phyloP scores from a whole-genome alignment of 768 basidiomycete genomes.

The Russula virescens region DNA sequence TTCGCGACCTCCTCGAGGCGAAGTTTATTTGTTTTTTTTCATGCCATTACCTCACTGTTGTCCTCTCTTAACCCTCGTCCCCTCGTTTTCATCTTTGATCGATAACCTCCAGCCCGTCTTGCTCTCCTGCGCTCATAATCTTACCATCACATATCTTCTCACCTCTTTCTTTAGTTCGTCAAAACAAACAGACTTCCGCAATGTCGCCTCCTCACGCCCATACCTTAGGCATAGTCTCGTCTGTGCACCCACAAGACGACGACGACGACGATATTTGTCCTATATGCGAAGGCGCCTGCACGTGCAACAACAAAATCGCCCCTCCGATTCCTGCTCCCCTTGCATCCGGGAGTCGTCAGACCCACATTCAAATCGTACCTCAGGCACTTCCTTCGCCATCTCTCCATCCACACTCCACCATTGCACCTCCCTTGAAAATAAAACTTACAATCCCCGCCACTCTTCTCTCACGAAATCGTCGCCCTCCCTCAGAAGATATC shows the following conservation, averaged over 20 bases:
- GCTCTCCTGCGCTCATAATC: neutral
- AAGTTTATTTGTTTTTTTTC: slow-evolving; percentile 16
- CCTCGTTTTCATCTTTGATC: slow-evolving; percentile 16
- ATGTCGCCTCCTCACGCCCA: slow-evolving; percentile 66
- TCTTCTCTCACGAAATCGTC: slow-evolving; percentile 20
- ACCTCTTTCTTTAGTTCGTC: slow-evolving; percentile 32
- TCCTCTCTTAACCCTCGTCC: slow-evolving; percentile 12
- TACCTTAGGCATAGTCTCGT: slow-evolving; percentile 48
- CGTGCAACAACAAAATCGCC: slow-evolving; percentile 47
- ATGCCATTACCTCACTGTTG: slow-evolving; percentile 20
- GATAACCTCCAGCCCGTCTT: slow-evolving; percentile 3
- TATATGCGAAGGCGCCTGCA: slow-evolving; percentile 87
- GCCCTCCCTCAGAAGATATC: neutral
- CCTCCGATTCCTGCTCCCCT: slow-evolving; percentile 1
- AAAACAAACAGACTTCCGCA: slow-evolving; percentile 50
- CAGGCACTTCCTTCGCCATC: slow-evolving; percentile 1
- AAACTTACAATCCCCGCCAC: slow-evolving; percentile 24
- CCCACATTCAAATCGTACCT: slow-evolving; percentile 8
- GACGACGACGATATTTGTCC: slow-evolving; percentile 87
- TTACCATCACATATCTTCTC: slow-evolving; percentile 14
- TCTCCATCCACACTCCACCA: neutral
- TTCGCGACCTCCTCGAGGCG: slow-evolving; percentile 23
- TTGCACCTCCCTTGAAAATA: slow-evolving; percentile 23
- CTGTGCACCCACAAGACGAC: slow-evolving; percentile 45
- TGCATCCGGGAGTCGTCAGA: slow-evolving; percentile 1